A percentile compares a stretch with the other conserved stretches of the same genome.
Evolutionary conservation across 352 stramenopile genomes (phyloP).

Genomic region (Phytophthora meadii): DNA sequence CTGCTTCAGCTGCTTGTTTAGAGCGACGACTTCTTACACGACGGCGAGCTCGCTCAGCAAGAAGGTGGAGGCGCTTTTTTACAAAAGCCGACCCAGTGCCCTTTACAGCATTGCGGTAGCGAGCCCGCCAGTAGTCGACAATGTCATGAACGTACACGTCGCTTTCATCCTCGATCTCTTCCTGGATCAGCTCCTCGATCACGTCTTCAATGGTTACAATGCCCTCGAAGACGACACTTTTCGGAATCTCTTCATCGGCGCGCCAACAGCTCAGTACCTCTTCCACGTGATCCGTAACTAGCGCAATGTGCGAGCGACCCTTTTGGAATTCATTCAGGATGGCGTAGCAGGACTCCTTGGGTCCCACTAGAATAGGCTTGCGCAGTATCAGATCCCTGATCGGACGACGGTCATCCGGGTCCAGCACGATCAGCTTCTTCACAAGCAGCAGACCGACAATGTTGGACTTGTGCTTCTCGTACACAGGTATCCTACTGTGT

Average conservation of each 20-base stretch:
- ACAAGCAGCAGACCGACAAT: conserved; percentile 90
- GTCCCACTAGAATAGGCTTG: conserved; percentile 82
- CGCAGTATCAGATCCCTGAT: conserved; percentile 75
- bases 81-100: conserved; percentile 44
- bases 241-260: conserved; percentile 45
- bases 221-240: conserved; percentile 76
- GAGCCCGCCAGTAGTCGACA: conserved; percentile 64
- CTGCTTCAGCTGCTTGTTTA: conserved; percentile 31
- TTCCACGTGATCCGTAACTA: conserved; percentile 71
- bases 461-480: conserved; percentile 72
- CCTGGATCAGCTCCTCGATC: conserved; percentile 92
- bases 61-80: conserved; percentile 48
- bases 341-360: conserved; percentile 85
- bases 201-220: conserved; percentile 95
- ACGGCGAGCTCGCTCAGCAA: conserved; percentile 47
- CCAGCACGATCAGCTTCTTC: conserved; percentile 91
- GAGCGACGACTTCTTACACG: conserved; percentile 46
- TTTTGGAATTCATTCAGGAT: conserved; percentile 94
- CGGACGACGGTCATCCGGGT: conserved; percentile 76
- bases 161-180: conserved; percentile 93
- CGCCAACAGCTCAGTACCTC: conserved; percentile 65
- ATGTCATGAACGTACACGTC: conserved; percentile 79
- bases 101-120: conserved; percentile 35
- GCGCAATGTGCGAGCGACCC: conserved; percentile 82
- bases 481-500: conserved; percentile 93